Percentiles rank a stretch among this genome's conserved stretches.
Conservation (phyloP, 495 filamentous ascomycete genomes). For the Penicillium verhagenii region DNA sequence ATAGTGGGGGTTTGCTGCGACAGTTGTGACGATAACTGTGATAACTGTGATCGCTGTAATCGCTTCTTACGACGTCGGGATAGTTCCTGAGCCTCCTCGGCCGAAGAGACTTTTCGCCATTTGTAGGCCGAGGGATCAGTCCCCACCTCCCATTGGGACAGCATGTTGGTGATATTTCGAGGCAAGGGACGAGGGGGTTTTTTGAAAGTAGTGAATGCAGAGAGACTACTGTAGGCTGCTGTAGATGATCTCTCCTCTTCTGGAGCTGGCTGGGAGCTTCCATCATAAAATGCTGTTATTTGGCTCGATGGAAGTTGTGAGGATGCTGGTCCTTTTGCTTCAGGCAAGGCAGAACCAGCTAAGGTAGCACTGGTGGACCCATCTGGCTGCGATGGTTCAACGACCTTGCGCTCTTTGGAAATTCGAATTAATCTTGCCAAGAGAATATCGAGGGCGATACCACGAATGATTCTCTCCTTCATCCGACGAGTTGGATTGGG, state of each 20-base stretch:
- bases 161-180: slow-evolving; percentile 29
- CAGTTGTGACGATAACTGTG: background rate
- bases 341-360: background rate
- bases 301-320: slow-evolving; percentile 17
- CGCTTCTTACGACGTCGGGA: slow-evolving; percentile 29
- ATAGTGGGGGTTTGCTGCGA: slow-evolving; percentile 4
- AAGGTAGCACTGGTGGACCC: background rate
- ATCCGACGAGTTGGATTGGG: slow-evolving; percentile 37
- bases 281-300: background rate
- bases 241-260: background rate
- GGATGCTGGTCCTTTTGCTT: slow-evolving; percentile 9
- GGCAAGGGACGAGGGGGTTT: slow-evolving; percentile 21
- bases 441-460: slow-evolving; percentile 38
- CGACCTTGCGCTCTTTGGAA: slow-evolving; percentile 6
- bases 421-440: slow-evolving; percentile 31
- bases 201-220: slow-evolving; percentile 32
- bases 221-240: slow-evolving; percentile 25
- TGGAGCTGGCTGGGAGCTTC: slow-evolving; percentile 1
- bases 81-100: slow-evolving; percentile 13
- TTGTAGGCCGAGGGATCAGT: slow-evolving; percentile 37
- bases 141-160: slow-evolving; percentile 45
- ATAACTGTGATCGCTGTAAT: slow-evolving; percentile 11
- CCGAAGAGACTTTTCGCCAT: slow-evolving; percentile 32
- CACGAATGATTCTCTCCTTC: slow-evolving; percentile 43
- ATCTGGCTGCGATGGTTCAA: background rate